These are phyloP conservation scores for Beta vulgaris DNA, from an alignment of 148 eudicot genomes.

Conservation along the genomic window DNA sequence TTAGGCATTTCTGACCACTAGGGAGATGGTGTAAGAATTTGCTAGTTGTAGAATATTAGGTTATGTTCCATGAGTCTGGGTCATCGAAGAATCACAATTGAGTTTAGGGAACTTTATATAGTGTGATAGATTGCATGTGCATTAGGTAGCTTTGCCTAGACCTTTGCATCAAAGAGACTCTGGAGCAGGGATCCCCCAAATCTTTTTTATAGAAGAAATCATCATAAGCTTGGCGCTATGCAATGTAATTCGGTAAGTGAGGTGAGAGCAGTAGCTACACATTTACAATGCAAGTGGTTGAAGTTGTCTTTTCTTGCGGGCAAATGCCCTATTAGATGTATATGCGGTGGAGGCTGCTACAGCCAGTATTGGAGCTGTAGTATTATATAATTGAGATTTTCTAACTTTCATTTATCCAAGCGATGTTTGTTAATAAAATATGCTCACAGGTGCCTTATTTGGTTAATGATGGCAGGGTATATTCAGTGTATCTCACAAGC, in stretches of 20 bases:
- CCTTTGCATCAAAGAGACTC: neutral
- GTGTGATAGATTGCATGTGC: neutral
- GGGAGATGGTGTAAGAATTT: neutral
- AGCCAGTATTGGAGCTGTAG: neutral
- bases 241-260: neutral
- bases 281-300: neutral
- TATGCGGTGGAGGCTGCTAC: neutral
- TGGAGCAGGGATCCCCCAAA: neutral
- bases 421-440: neutral
- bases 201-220: neutral
- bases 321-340: neutral
- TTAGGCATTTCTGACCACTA: too few species aligned
- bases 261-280: neutral
- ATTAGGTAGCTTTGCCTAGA: neutral
- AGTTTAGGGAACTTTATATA: neutral
- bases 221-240: neutral
- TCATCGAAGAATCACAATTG: neutral
- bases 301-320: neutral
- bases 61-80: neutral
- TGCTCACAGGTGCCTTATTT: neutral
- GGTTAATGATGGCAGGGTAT: slow-evolving; percentile 6
- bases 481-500: neutral
- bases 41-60: neutral
- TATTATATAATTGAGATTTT: neutral
- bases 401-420: neutral